Base-by-base conservation (phyloP, 2,329 filamentous ascomycete species). In the Fusarium sublunatum region DNA sequence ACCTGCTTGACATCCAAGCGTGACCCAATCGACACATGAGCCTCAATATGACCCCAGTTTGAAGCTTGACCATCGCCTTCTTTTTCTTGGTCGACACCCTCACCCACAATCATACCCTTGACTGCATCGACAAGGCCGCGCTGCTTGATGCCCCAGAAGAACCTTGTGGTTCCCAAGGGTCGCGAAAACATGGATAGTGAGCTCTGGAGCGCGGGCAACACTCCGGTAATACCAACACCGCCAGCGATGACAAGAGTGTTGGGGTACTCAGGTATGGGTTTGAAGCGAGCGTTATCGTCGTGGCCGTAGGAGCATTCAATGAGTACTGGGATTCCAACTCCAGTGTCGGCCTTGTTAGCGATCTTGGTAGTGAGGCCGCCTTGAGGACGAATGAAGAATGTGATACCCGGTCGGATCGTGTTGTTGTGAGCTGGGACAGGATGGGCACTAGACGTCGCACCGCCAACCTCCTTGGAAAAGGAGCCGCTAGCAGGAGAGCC, bases 191-290 rank as follows among this genome's bases (percentile, higher is more conserved):
- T 49, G 5, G 56, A 70, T 6, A 68, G 45, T 2, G 68, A 68
- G 28, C 46, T 47, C 36, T 65, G 60, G 3, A 74, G 59, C 4
- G 66, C 58, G 3, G 73, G 71, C 1, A 75, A 41, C 0, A 74
- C 64, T 5, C 65, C 73, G 2, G 73, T 73, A 34, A 74, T 55
- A 13, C 73, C 73, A 6, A 75, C 73, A 25, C 73, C 73, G 4
- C 73, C 73, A 0, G 73, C 72, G 6, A 75, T 73, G 51, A 65
- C 69, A 7, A 75, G 46, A 0, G 72, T 46, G 29, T 71, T 70
- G 6, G 72, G 68, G 38, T 68, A 74, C 25, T 71, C 54, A 4
- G 47, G 38, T 0, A 55, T 70, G 3, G 68, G 69, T 2, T 44
- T 39, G 7, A 71, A 67, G 3, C 60, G 57, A 1, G 58, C 63